Evolutionary conservation across 2,329 filamentous ascomycete genomes (phyloP).

Genomic region (Periglandula ipomoeae): DNA sequence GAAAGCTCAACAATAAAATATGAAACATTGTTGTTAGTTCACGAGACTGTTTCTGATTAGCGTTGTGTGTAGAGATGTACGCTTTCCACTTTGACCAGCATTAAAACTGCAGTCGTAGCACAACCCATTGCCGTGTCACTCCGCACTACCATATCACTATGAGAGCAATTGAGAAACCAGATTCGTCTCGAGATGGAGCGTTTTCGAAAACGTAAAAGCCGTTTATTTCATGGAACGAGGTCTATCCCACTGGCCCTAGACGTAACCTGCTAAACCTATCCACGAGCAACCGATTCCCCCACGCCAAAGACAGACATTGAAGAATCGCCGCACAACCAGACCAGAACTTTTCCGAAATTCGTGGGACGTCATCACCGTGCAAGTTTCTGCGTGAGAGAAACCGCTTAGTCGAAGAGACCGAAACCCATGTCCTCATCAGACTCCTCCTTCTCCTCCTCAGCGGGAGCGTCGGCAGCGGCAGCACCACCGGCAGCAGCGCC

Average conservation of each 20-base stretch:
- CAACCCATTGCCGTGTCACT: too few species aligned
- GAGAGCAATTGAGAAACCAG: too few species aligned
- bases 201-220: conserved; percentile 18
- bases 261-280: conserved; percentile 19
- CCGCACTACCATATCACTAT: too few species aligned
- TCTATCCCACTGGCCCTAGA: conserved; percentile 18
- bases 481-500: conserved; percentile 59
- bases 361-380: conserved; percentile 22
- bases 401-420: conserved; percentile 65
- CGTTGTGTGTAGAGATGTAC: not conserved
- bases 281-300: conserved; percentile 22
- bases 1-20: not conserved
- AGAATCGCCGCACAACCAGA: conserved; percentile 22
- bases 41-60: not conserved
- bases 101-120: too few species aligned
- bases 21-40: not conserved
- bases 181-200: not conserved
- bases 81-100: too few species aligned
- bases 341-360: conserved; percentile 25
- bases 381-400: conserved; percentile 15
- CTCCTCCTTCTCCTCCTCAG: conserved; percentile 72
- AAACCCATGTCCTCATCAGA: conserved; percentile 71
- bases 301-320: conserved; percentile 19
- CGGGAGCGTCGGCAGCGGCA: conserved; percentile 45
- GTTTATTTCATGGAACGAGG: conserved; percentile 20